A percentile compares a stretch with the other conserved stretches of the same genome.
Evolutionary conservation across 805 yeast genomes (phyloP).

Genomic region (Candida railenensis): DNA sequence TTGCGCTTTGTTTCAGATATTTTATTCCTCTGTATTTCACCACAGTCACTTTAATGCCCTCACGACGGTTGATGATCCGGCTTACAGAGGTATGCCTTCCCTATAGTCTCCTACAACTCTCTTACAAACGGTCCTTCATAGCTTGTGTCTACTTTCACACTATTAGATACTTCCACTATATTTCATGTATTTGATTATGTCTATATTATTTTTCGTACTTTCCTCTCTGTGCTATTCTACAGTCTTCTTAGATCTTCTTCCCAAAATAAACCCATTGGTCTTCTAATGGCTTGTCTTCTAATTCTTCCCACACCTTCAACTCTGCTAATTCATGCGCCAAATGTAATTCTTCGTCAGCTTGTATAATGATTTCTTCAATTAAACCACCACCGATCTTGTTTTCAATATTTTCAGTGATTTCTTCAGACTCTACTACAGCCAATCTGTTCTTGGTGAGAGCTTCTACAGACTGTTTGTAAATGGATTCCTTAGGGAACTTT

Average conservation of each 20-base stretch:
- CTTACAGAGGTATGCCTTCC: too few relatives aligned
- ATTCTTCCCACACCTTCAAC: slow-evolving; percentile 75
- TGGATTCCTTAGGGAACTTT: slow-evolving; percentile 68
- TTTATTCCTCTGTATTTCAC: too few relatives aligned
- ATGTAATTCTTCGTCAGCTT: slow-evolving; percentile 77
- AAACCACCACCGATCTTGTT: slow-evolving; percentile 75
- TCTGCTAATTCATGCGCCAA: slow-evolving; percentile 66
- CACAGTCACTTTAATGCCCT: too few relatives aligned
- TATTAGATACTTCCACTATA: too few relatives aligned
- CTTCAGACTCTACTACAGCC: slow-evolving; percentile 60
- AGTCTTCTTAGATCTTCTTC: slow-evolving; percentile 55
- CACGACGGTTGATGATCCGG: too few relatives aligned
- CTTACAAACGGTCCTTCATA: too few relatives aligned
- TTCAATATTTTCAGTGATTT: slow-evolving; percentile 66
- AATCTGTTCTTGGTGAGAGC: slow-evolving; percentile 69
- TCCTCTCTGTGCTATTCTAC: too few relatives aligned
- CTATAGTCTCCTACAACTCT: too few relatives aligned
- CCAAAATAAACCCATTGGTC: slow-evolving; percentile 87
- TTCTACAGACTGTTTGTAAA: slow-evolving; percentile 74
- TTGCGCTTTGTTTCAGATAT: too few relatives aligned
- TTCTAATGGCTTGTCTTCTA: slow-evolving; percentile 73
- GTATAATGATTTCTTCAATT: slow-evolving; percentile 78
- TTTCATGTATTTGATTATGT: too few relatives aligned
- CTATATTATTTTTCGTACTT: background rate
- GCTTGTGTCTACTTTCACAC: too few relatives aligned